Conservation (phyloP, 2,329 filamentous ascomycete genomes). For the Fusarium sp. region DNA sequence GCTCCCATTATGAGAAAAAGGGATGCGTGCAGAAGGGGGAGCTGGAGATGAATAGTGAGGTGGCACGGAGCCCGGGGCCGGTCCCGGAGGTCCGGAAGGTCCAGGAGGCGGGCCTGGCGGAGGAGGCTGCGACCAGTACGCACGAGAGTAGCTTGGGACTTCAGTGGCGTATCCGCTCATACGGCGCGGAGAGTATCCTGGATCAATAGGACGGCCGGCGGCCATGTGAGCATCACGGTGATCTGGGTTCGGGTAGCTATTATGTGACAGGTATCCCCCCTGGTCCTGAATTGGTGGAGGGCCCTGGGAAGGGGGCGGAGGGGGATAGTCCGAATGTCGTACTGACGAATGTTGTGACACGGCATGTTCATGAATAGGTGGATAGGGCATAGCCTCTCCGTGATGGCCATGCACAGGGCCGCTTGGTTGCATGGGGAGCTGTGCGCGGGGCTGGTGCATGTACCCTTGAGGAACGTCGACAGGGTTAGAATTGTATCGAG, state of each 20-base stretch:
- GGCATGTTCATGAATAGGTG: conserved; percentile 45
- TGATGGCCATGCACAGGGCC: conserved; percentile 43
- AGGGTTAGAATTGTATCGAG: conserved; percentile 41
- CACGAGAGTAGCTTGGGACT: conserved; percentile 47
- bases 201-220: conserved; percentile 50
- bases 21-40: conserved; percentile 49
- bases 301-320: conserved; percentile 43
- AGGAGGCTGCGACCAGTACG: conserved; percentile 54
- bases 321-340: conserved; percentile 48
- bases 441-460: conserved; percentile 45
- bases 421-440: conserved; percentile 43
- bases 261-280: conserved; percentile 49
- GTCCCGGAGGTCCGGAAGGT: conserved; percentile 32
- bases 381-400: conserved; percentile 44
- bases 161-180: conserved; percentile 52
- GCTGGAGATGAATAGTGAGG: conserved; percentile 48
- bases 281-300: conserved; percentile 42
- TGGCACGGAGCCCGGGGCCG: conserved; percentile 38
- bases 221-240: conserved; percentile 49
- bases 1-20: conserved; percentile 53
- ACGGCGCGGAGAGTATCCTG: conserved; percentile 50
- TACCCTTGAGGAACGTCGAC: conserved; percentile 46
- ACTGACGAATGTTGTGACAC: conserved; percentile 45
- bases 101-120: conserved; percentile 47
- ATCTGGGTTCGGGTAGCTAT: conserved; percentile 48